Evolutionary conservation across 2,329 filamentous ascomycete genomes (phyloP), one percentile per base, ranked within the genome.

Genomic region (Didymosphaeria variabile): DNA sequence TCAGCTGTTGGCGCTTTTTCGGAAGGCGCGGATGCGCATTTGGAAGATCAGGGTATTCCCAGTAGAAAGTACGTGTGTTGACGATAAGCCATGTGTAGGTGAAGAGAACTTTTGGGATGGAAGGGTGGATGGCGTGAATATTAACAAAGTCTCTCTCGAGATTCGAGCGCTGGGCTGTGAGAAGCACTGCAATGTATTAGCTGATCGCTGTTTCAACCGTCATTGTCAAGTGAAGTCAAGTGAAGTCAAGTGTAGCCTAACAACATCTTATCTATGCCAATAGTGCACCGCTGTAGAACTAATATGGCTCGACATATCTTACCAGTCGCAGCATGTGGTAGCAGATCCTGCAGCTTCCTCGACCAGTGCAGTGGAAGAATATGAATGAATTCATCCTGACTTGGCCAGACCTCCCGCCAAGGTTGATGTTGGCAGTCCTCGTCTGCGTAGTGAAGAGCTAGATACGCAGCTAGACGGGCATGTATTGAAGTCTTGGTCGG

Each of bases 321-420:
- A 61, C 71, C 72, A 61, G 69, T 68, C 23, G 75, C 75, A 49
- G 76, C 75, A 5, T 74, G 69, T 57, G 80, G 80, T 1, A 83
- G 72, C 31, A 71, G 73, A 58, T 67, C 67, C 66, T 79, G 81
- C 0, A 86, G 66, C 0, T 72, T 63, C 13, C 72, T 58, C 3
- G 81, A 73, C 84, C 86, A 89, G 58, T 85, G 77, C 2, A 90
- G 72, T 0, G 88, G 87, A 79, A 90, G 83, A 38, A 81, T 84
- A 2, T 79, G 74, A 66, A 81, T 70, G 61, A 96, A 86, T 67
- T 92, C 89, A 7, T 81, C 76, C 1, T 78, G 77, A 0, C 83
- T 85, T 0, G 93, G 92, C 80, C 92, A 89, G 15, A 91, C 86
- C 57, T 84, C 84, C 70, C 85, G 83, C 91, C 91, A 94, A 19